Base-by-base conservation (phyloP, 768 basidiomycete species). In the Leccinellum rugosiceps region DNA sequence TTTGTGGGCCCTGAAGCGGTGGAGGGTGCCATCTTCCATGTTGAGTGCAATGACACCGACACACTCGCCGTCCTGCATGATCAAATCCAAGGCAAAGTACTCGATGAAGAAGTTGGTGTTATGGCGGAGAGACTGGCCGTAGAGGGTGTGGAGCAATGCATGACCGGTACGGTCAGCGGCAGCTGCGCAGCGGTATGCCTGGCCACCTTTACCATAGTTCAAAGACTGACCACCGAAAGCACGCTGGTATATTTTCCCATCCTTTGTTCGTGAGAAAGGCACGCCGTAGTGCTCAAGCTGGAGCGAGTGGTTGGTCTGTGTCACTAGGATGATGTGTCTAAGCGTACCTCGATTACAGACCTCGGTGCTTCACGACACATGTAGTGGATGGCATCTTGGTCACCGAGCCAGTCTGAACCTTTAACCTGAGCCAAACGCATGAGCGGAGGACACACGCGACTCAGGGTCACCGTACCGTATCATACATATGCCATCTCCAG, bases 21-120 rank as follows among this genome's bases (percentile, higher is more conserved):
- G 97, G 25, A 99, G 85, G 15, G 97, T 99, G 55, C 97, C 97
- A 65, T 98, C 97, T 77, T 99, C 97, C 94, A 98, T 96, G 81
- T 98, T 99, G 64, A 98, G 83, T 14, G 97, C 97, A 71, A 98
- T 91, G 52, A 99, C 97, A 78, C 97, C 97, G 57, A 99, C 95
- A 79, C 97, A 99, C 76, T 98, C 94, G 65, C 95, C 97, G 61
- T 90, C 94, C 72, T 98, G 82, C 97, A 99, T 99, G 73, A 99
- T 93, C 58, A 99, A 79, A 73, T 99, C 97, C 56, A 96, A 84
- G n/a, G 96, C 97, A 73, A 99, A 98, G 76, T 96, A 99, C 74
- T 99, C 97, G 74, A 99, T 98, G 80, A 99, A 99, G 78, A 98
- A 99, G 77, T 98, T 96, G 73, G 97, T 98, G 81, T 98, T 88